These are phyloP conservation scores for Gardenia jasminoides DNA, from an alignment of 257 asterid genomes.

Conservation along the genomic window DNA sequence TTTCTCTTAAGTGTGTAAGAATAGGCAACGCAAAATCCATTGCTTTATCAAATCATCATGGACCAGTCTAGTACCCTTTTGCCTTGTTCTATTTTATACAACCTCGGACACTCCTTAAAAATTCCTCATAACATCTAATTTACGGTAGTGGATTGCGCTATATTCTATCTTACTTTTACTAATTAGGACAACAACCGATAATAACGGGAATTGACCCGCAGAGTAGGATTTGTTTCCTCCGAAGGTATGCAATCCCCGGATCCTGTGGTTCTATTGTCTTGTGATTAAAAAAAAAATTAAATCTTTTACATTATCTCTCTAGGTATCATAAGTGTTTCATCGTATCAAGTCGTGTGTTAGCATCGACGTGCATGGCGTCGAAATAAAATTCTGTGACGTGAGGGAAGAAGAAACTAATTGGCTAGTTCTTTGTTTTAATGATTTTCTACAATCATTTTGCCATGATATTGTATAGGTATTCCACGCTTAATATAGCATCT, in stretches of 20 bases:
- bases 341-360: background rate
- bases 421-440: too few species aligned
- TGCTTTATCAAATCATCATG: background rate
- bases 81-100: background rate
- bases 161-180: conserved; percentile 5
- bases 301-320: background rate
- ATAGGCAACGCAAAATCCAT: background rate
- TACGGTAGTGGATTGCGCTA: background rate
- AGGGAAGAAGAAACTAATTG: background rate
- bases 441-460: too few species aligned
- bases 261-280: background rate
- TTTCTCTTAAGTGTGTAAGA: background rate
- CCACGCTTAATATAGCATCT: too few species aligned
- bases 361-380: background rate
- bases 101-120: background rate
- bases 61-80: background rate
- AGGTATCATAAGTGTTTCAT: background rate
- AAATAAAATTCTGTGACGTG: background rate
- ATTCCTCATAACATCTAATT: background rate
- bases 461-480: too few species aligned
- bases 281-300: background rate
- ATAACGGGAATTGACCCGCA: background rate
- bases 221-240: conserved; percentile 39
- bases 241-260: conserved; percentile 21
- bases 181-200: background rate